These are phyloP conservation scores for Eleusine coracana DNA, from an alignment of 176 grass and related monocot species.

Conservation along the genomic window DNA sequence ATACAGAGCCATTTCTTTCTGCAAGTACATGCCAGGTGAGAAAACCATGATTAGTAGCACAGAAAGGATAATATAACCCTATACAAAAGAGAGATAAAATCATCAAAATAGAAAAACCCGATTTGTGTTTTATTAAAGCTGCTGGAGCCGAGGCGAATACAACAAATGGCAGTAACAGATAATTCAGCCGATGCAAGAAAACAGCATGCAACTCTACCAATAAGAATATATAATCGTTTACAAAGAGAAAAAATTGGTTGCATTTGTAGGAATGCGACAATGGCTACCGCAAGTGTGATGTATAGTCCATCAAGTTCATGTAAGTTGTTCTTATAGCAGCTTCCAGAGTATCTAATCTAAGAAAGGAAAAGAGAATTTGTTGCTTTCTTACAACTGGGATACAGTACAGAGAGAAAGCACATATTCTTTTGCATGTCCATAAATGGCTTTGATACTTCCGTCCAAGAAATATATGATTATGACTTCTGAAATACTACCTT, in stretches of 20 bases:
- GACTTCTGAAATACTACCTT: background rate
- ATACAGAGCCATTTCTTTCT: conserved; percentile 99
- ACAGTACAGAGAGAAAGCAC: conserved; percentile 9
- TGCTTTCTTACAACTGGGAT: conserved; percentile 13
- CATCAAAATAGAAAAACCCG: conserved; percentile 5
- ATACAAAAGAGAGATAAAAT: conserved; percentile 28
- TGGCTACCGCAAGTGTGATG: background rate
- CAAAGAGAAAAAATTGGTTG: background rate
- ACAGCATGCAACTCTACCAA: conserved; percentile 13
- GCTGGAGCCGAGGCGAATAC: conserved; percentile 16
- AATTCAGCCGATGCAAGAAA: conserved; percentile 20
- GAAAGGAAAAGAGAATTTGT: background rate
- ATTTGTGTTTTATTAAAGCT: conserved; percentile 14
- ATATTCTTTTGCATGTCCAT: conserved; percentile 36
- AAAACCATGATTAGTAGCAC: conserved; percentile 42
- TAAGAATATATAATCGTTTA: conserved; percentile 24
- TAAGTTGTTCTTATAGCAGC: background rate
- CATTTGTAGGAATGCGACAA: conserved; percentile 8
- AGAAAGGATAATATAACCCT: conserved; percentile 25
- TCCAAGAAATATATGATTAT: conserved; percentile 21
- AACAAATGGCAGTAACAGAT: conserved; percentile 6
- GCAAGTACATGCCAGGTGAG: conserved; percentile 37
- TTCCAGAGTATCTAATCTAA: background rate
- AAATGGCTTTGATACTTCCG: conserved; percentile 28
- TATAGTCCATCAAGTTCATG: background rate